phyloP scores from a whole-genome alignment of 129 eudicot species.

The sunflower (Helianthus annuus) region DNA sequence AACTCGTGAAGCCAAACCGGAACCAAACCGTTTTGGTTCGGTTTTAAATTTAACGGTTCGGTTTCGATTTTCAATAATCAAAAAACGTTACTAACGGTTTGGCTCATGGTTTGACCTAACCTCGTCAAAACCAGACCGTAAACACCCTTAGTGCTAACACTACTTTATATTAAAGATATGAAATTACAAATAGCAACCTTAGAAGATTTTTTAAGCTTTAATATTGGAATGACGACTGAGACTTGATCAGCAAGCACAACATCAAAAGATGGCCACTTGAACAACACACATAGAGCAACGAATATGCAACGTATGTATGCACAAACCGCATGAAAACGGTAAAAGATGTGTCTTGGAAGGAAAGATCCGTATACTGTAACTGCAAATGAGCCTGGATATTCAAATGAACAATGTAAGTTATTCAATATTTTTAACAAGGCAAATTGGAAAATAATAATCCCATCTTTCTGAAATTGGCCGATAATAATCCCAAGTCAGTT shows the following conservation, averaged over 20 bases:
- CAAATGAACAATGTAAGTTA: slow-evolving; percentile 1
- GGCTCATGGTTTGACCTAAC: no score
- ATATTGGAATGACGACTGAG: slow-evolving; percentile 81
- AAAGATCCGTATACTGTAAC: slow-evolving; percentile 90
- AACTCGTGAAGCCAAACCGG: no score
- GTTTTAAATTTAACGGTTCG: no score
- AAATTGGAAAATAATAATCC: no score
- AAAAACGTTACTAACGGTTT: no score
- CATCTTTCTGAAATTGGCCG: no score
- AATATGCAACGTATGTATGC: slow-evolving; percentile 94
- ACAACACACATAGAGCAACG: slow-evolving; percentile 82
- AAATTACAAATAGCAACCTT: slow-evolving; percentile 52
- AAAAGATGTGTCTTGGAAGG: slow-evolving; percentile 89
- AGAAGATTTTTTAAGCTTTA: slow-evolving; percentile 74
- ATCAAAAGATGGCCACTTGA: slow-evolving; percentile 77
- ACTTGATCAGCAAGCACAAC: slow-evolving; percentile 89
- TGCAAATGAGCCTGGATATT: slow-evolving; percentile 68
- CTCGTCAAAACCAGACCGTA: no score
- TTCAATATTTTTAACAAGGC: background rate
- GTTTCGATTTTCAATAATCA: no score
- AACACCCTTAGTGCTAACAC: background rate
- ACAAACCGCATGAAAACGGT: slow-evolving; percentile 90
- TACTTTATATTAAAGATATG: background rate
- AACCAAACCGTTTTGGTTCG: no score
- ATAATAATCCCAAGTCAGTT: no score